A percentile compares a stretch with the other conserved stretches of the same genome.
These are phyloP conservation scores for Hevea brasiliensis DNA, from an alignment of 345 rosid species.

Conservation along the genomic window DNA sequence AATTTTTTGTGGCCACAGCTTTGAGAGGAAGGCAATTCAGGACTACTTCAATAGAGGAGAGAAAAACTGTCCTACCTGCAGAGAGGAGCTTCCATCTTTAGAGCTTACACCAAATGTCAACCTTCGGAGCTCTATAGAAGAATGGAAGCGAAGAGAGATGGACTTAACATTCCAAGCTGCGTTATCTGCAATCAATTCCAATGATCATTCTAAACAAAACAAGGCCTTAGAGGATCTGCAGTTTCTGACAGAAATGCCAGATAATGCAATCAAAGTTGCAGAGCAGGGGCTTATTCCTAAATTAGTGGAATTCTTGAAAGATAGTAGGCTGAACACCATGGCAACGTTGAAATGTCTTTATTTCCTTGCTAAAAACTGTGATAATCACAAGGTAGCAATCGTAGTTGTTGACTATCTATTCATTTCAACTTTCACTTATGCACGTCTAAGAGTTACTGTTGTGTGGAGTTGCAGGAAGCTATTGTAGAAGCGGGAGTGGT, in stretches of 20 bases:
- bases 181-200: constrained; percentile 25
- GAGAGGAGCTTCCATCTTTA: constrained; percentile 33
- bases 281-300: constrained; percentile 35
- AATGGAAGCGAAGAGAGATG: constrained; percentile 44
- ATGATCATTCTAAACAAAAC: constrained; percentile 31
- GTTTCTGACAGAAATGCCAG: constrained; percentile 31
- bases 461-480: constrained; percentile 35
- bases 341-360: constrained; percentile 41
- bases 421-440: not conserved
- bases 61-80: constrained; percentile 44
- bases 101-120: constrained; percentile 43
- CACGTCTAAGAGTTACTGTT: constrained; percentile 3
- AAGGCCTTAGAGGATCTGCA: constrained; percentile 41
- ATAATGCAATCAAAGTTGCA: constrained; percentile 32
- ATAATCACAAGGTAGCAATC: constrained; percentile 34
- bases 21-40: constrained; percentile 46
- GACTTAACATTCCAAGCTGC: constrained; percentile 42
- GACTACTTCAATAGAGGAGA: constrained; percentile 34
- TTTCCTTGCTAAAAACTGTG: constrained; percentile 39
- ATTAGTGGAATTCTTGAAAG: constrained; percentile 40
- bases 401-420: not conserved
- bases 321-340: constrained; percentile 22
- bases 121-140: constrained; percentile 44
- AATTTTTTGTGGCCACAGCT: constrained; percentile 47
- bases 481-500: constrained; percentile 41